Conservation (phyloP, 148 eudicot species). For the Amaranthus palmeri region DNA sequence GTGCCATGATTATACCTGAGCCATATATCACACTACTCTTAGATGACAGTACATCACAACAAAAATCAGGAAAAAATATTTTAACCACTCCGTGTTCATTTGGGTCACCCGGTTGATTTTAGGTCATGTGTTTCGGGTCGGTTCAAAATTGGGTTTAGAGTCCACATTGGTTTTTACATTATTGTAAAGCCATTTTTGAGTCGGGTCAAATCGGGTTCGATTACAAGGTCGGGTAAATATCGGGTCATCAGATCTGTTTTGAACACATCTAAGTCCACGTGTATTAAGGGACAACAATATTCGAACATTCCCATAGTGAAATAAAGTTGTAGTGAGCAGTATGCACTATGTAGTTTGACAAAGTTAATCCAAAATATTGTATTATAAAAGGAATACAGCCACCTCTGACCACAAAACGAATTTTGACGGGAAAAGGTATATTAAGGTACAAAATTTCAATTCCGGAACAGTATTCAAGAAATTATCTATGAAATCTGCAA, state of each 20-base stretch:
- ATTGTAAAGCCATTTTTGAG: too few species aligned
- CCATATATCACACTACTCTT: slow-evolving; percentile 5
- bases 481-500: neutral
- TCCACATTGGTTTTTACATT: too few species aligned
- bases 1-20: slow-evolving; percentile 56
- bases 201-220: too few species aligned
- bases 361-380: neutral
- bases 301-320: neutral
- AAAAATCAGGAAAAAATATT: neutral
- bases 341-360: neutral
- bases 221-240: too few species aligned
- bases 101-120: too few species aligned
- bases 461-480: neutral
- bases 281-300: neutral
- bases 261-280: too few species aligned
- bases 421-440: neutral
- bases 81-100: too few species aligned
- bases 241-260: too few species aligned
- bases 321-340: neutral
- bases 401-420: neutral
- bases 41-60: neutral
- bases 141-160: too few species aligned
- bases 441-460: neutral
- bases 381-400: neutral
- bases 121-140: too few species aligned